Evolutionary conservation across 1,284 basidiomycete species (phyloP).

Genomic region (Peniophora sp.): DNA sequence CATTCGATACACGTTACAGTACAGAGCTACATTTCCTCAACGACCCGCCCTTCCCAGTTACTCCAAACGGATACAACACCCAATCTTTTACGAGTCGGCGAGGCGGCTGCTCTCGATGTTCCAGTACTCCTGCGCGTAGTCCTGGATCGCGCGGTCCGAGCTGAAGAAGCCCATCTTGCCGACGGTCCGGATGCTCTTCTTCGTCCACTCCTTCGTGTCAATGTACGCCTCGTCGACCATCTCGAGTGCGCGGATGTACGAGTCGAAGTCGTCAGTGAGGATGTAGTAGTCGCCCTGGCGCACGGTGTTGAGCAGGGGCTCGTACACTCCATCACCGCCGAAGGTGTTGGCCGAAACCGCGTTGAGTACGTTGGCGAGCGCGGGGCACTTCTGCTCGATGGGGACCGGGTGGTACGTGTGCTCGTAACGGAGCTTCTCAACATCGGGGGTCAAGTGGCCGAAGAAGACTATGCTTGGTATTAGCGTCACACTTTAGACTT

Average conservation of each 20-base stretch:
- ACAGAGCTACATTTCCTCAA: no score
- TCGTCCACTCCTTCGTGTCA: conserved; percentile 79
- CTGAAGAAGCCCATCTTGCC: conserved; percentile 95
- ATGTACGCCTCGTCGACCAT: conserved; percentile 85
- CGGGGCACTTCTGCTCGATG: conserved; percentile 75
- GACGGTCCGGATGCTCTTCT: conserved; percentile 81
- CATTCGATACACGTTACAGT: no score
- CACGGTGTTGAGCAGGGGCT: conserved; percentile 74
- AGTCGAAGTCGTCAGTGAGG: conserved; percentile 86
- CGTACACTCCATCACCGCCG: conserved; percentile 70
- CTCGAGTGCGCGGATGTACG: conserved; percentile 74
- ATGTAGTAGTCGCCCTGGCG: conserved; percentile 77
- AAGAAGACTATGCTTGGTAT: conserved; percentile 58
- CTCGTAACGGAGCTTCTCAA: conserved; percentile 78
- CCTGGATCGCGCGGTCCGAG: conserved; percentile 83
- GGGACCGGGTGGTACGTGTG: conserved; percentile 77
- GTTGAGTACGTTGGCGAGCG: conserved; percentile 67
- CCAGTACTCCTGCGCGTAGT: conserved; percentile 82
- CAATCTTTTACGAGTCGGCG: not conserved
- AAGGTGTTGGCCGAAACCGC: conserved; percentile 68
- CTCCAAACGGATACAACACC: no score
- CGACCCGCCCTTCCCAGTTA: no score
- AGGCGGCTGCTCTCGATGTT: conserved; percentile 48
- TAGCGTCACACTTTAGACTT: conserved; percentile 3
- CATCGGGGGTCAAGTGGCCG: conserved; percentile 71